Evolutionary conservation across 805 yeast species (phyloP), one percentile per base, ranked within the genome.

Genomic region (Candida coleopterorum): DNA sequence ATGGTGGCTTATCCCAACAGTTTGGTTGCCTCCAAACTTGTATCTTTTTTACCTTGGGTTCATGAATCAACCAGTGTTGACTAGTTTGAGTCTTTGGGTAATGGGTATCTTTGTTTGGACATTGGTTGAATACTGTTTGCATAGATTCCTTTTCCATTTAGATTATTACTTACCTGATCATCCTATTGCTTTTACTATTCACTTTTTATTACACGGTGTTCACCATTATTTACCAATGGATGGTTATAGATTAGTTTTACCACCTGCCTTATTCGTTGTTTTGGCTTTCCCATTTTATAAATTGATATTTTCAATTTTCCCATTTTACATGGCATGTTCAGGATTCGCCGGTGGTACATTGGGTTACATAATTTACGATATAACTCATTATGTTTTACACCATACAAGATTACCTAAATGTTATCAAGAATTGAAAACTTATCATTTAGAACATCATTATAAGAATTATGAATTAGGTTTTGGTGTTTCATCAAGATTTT

Each of bases 161-260:
- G 99, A 93, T 58, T 69, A 77, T 35, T 76, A 81, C 56, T 72
- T 94, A 41, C 99, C 99, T 10, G 84, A 85, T 44, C 75, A 84
- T 60, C 81, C 77, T 34, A 32, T 75, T 15, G 84, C 85, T 6
- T 80, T 84, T 52, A 77, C 95, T 1, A 40, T 88, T 29, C 99
- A 93, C 61, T 93, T 93, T 70, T 60, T 88, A 40, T 69, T 90
- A 47, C 99, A 93, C 52, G 99, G 99, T 39, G 83, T 89, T 35
- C 99, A 93, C 60, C 99, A 93, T 62, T 93, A 85, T 60, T 72
- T 93, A 48, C 99, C 99, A 45, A 93, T 94, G 98, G 99, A 93
- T 66, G 77, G 76, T 42, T 70, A 77, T 58, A 79, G 99, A 57
- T 75, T 93, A 52, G 99, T 93, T 25, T 83, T 93, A 85, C 99